Base-by-base conservation (phyloP, 495 filamentous ascomycete genomes). In the Glonium stellatum region DNA sequence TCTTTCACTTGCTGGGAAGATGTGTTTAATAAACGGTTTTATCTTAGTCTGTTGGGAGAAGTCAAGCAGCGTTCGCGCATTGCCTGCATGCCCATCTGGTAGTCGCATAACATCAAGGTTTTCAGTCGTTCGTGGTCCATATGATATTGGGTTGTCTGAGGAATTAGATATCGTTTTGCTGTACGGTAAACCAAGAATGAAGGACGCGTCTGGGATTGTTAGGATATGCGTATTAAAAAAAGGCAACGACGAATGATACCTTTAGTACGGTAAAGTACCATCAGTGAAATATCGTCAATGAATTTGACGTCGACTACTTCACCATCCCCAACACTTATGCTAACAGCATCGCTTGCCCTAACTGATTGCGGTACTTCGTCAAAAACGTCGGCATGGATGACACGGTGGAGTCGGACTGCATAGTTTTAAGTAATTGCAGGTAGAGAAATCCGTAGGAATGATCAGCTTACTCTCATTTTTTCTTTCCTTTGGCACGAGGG, bases 281-380 rank as follows among this genome's bases (percentile, higher is more conserved):
- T 54, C 11, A 67, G 37, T 12, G 21, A 22, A 9, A 39, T 57
- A 50, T 71, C 69, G 55, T 71, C 67, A 8, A 56, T 58, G 55
- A 71, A 71, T 35, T 68, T 67, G 0, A 65, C 34, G 42, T 71
- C 62, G 3, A 54, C 37, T 23, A 68, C 39, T 18, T 22, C 19
- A 4, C 53, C 48, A 27, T 23, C 5, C 13, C 48, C 48, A 51
- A 62, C 54, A 18, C 13, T 22, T 18, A 65, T 49, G 13, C 54
- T 62, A 8, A 58, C 44, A 13, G 48, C n/a, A 13, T 54, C 51
- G 23, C 59, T 59, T 10, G 53, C 10, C 12, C 42, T 48, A n/a
- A 64, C 13, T 6, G 39, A 50, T 22, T 44, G 36, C 8, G 61
- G 49, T 42, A 60, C 31, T 1, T 22, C 15, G 36, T 53, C 39